These are phyloP conservation scores for Lobosporangium transversale DNA, from an alignment of 192 early-diverging fungal species.

Conservation along the genomic window DNA sequence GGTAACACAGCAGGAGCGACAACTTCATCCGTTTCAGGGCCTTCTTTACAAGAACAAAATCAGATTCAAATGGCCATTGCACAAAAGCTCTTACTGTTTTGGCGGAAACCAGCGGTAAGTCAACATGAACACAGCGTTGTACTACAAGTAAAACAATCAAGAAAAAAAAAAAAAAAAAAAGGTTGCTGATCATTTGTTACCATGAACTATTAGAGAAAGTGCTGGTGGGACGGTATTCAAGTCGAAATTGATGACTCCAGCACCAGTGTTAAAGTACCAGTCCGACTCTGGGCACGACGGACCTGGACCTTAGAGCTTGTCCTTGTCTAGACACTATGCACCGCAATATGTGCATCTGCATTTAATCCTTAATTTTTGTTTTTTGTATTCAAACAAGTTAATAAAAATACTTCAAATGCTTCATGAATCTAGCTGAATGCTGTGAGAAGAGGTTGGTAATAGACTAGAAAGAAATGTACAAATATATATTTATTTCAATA, in stretches of 20 bases:
- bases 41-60: slow-evolving; percentile 34
- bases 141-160: not conserved
- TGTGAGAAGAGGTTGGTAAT: too few relatives aligned
- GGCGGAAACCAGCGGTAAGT: slow-evolving; percentile 81
- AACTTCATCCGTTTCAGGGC: not conserved
- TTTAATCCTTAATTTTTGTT: not conserved
- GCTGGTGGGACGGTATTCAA: slow-evolving; percentile 84
- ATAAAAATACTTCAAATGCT: not conserved
- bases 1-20: not conserved
- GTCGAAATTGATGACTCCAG: slow-evolving; percentile 58
- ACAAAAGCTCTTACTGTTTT: slow-evolving; percentile 79
- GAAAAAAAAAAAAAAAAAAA: not conserved
- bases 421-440: too few relatives aligned
- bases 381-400: not conserved
- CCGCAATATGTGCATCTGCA: not conserved
- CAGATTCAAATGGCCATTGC: slow-evolving; percentile 76
- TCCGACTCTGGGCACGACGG: slow-evolving; percentile 79
- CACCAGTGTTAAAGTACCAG: slow-evolving; percentile 43
- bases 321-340: slow-evolving; percentile 55
- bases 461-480: not conserved
- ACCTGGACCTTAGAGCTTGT: slow-evolving; percentile 84
- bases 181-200: not conserved
- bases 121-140: not conserved
- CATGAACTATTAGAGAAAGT: slow-evolving; percentile 66
- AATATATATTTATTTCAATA: not conserved